Evolutionary conservation across 176 grass and related monocot species (phyloP).

Genomic region (Juncus effusus): DNA sequence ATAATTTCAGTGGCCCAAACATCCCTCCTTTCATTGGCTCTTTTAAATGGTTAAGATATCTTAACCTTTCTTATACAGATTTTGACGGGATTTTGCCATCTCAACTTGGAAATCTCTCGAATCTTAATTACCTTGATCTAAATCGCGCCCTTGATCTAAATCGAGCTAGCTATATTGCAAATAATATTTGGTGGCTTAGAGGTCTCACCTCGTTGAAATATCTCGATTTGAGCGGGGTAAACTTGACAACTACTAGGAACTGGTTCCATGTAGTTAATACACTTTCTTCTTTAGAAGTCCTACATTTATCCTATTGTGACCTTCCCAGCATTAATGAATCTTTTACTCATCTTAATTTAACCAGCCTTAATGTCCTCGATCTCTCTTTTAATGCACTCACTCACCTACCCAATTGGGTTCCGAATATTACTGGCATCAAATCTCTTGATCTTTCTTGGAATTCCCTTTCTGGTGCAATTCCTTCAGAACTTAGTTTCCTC

Average conservation of each 20-base stretch:
- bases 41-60: conserved; percentile 6
- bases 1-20: background rate
- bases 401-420: background rate
- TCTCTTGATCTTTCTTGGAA: background rate
- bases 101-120: conserved; percentile 14
- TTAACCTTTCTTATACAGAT: background rate
- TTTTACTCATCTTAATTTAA: conserved; percentile 17
- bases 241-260: conserved; percentile 8
- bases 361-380: conserved; percentile 6
- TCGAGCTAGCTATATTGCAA: no score
- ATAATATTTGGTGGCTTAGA: conserved; percentile 25
- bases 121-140: no score
- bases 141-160: conserved; percentile 3
- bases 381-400: background rate
- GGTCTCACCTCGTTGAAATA: conserved; percentile 23
- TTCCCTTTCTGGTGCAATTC: background rate
- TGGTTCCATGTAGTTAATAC: conserved; percentile 24
- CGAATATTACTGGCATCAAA: background rate
- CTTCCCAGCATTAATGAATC: background rate
- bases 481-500: conserved; percentile 6
- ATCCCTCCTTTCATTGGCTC: conserved; percentile 17
- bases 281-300: conserved; percentile 24
- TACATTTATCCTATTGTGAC: background rate
- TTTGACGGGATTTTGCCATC: conserved; percentile 10
- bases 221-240: background rate